Base-by-base conservation (phyloP, 2,329 filamentous ascomycete genomes). In the Cryphonectria radicalis region DNA sequence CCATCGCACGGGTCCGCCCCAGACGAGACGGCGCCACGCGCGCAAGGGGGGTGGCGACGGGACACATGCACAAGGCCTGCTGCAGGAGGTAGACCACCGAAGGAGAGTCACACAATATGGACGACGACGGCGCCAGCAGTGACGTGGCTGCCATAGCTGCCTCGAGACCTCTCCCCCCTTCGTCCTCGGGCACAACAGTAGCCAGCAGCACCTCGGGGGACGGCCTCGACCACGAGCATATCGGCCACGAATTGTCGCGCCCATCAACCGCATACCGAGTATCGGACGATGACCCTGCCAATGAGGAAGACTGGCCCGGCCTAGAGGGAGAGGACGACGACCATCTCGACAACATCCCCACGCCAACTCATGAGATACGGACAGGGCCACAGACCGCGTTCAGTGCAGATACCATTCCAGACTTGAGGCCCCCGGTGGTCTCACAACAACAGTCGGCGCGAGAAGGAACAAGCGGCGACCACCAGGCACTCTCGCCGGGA, bases 261-360 rank as follows among this genome's bases (percentile, higher is more conserved):
- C 72, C 72, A 14, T 43, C 69, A 50, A 73, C 72, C 28, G 67
- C 72, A 3, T 64, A 71, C 53, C 66, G 69, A 50, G 57, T 73
- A 11, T 43, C 69, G 8, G 69, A 65, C 37, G 60, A 66, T 40
- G 55, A 69, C 25, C 37, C 42, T 3, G 37, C 43, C 32, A 19
- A 40, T 28, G 66, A 59, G 17, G 46, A 69, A 57, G 59, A 69
- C 19, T n/a, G 32, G 10, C 40, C 8, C 14, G 67, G 59, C 10
- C 17, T 55, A 5, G n/a, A 6, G 14, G 22, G 37, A 10, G 64
- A 57, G 19, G 53, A 63, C 11, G 59, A 63, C 43, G 46, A 67
- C 22, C 8, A 40, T 40, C 65, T 55, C 4, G 67, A 71, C 53
- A 67, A 73, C 46, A 67, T 67, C 43, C 69, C 72, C n/a, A 71